Conservation (phyloP, 495 filamentous ascomycete species). For the Cercophora scortea region DNA sequence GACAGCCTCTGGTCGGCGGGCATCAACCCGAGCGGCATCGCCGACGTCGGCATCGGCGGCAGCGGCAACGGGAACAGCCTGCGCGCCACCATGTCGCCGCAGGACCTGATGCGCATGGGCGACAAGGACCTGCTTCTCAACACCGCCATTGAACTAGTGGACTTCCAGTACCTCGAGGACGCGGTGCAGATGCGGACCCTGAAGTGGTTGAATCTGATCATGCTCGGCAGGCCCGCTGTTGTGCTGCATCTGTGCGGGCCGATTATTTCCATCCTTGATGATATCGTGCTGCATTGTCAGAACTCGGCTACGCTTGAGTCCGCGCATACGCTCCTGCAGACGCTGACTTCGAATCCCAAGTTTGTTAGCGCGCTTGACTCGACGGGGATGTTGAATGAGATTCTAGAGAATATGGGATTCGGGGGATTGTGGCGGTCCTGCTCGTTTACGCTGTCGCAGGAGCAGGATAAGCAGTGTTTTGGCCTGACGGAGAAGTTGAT, state of each 20-base stretch:
- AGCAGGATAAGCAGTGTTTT: slow-evolving; percentile 42
- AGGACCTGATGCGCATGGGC: slow-evolving; percentile 35
- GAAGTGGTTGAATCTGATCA: slow-evolving; percentile 43
- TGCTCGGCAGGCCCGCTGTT: slow-evolving; percentile 37
- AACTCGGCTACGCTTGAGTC: slow-evolving; percentile 40
- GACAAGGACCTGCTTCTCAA: slow-evolving; percentile 51
- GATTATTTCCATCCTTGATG: slow-evolving; percentile 44
- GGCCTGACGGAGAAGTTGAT: slow-evolving; percentile 50
- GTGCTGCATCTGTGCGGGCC: slow-evolving; percentile 44
- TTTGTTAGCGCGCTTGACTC: slow-evolving; percentile 32
- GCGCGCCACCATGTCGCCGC: slow-evolving; percentile 17
- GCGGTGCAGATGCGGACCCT: slow-evolving; percentile 44
- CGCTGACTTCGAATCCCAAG: slow-evolving; percentile 37
- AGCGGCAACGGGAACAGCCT: not conserved
- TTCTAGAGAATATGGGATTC: slow-evolving; percentile 50
- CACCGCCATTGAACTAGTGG: slow-evolving; percentile 47
- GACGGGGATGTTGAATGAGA: slow-evolving; percentile 31
- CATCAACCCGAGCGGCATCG: slow-evolving; percentile 29
- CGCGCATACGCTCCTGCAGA: slow-evolving; percentile 43
- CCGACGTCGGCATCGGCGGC: slow-evolving; percentile 7
- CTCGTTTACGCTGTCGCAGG: slow-evolving; percentile 36
- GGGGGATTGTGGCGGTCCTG: slow-evolving; percentile 45
- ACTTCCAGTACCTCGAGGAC: slow-evolving; percentile 50
- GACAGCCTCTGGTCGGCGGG: slow-evolving; percentile 46
- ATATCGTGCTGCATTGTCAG: slow-evolving; percentile 47